These are phyloP conservation scores for Trametes pubescens DNA, from an alignment of 1,284 basidiomycete species.

Conservation along the genomic window DNA sequence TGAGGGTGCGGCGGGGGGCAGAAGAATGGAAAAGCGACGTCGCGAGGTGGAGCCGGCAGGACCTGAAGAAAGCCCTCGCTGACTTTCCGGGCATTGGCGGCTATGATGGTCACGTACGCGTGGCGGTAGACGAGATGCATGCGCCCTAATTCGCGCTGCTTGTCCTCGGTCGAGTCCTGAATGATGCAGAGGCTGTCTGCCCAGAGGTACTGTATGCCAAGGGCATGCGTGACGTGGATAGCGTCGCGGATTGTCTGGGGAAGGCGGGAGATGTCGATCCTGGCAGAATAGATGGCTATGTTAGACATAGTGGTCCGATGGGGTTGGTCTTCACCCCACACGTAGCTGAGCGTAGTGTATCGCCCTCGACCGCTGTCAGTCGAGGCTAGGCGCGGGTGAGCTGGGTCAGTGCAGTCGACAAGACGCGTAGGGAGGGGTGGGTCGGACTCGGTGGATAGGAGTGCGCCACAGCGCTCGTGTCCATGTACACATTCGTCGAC, in stretches of 20 bases:
- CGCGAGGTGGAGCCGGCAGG: not conserved
- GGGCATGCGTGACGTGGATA: not conserved
- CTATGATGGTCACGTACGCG: slow-evolving; percentile 12
- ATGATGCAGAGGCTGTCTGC: slow-evolving; percentile 14
- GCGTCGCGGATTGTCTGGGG: slow-evolving; percentile 14
- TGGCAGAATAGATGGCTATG: not conserved
- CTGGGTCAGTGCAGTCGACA: slow-evolving; percentile 19
- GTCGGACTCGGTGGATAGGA: not conserved
- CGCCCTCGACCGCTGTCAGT: not conserved
- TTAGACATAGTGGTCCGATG: slow-evolving; percentile 12
- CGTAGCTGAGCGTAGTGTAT: slow-evolving; percentile 27
- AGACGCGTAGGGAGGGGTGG: slow-evolving; percentile 19
- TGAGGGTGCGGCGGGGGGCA: not conserved
- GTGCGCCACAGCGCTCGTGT: not conserved
- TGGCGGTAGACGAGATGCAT: slow-evolving; percentile 10
- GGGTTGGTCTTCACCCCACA: slow-evolving; percentile 23
- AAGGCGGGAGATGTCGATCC: not conserved
- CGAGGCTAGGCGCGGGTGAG: not conserved
- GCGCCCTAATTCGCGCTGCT: slow-evolving; percentile 2
- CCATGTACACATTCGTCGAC: not conserved
- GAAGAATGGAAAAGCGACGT: not conserved
- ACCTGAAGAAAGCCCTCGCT: slow-evolving; percentile 1
- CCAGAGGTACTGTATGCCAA: slow-evolving; percentile 13
- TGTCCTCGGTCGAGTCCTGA: slow-evolving; percentile 16
- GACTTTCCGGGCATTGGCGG: not conserved